A percentile compares a stretch with the other conserved stretches of the same genome.
Evolutionary conservation across 768 basidiomycete genomes (phyloP).

Genomic region (Artomyces pyxidatus): DNA sequence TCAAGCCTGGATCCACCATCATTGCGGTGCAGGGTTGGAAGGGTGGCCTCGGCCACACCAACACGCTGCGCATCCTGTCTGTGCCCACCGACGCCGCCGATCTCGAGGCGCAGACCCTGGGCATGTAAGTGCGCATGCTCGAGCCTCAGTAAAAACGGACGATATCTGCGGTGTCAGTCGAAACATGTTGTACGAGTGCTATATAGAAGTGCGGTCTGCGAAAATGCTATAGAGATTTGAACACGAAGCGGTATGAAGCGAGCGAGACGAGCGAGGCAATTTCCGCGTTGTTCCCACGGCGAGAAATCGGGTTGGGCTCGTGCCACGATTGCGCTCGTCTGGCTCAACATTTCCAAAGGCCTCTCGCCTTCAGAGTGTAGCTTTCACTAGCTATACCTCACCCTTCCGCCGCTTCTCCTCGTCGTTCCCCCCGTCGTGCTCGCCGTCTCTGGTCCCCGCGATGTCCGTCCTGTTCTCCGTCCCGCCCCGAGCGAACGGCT

Average conservation of each 20-base stretch:
- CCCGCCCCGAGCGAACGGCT: slow-evolving; percentile 38
- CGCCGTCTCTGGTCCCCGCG: not conserved
- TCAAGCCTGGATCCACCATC: slow-evolving; percentile 82
- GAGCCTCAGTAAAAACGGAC: no score
- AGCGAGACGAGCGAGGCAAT: not conserved
- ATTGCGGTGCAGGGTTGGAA: slow-evolving; percentile 99
- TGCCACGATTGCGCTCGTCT: not conserved
- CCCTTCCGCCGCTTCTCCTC: not conserved
- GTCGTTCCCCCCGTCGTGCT: not conserved
- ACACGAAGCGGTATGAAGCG: not conserved
- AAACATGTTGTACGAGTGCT: not conserved
- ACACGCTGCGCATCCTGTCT: slow-evolving; percentile 77
- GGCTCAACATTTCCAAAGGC: not conserved
- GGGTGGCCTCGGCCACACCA: slow-evolving; percentile 93
- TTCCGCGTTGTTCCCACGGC: not conserved
- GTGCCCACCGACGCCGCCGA: slow-evolving; percentile 80
- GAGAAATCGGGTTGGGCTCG: not conserved
- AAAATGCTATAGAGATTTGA: not conserved
- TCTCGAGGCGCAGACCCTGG: slow-evolving; percentile 61
- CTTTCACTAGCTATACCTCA: not conserved
- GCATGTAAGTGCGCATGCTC: slow-evolving; percentile 13
- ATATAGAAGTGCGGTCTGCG: not conserved
- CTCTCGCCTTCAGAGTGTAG: not conserved
- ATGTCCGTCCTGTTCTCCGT: slow-evolving; percentile 36
- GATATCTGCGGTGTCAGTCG: no score